phyloP scores from a whole-genome alignment of 2,329 filamentous ascomycete species.

The Nemania sp. region DNA sequence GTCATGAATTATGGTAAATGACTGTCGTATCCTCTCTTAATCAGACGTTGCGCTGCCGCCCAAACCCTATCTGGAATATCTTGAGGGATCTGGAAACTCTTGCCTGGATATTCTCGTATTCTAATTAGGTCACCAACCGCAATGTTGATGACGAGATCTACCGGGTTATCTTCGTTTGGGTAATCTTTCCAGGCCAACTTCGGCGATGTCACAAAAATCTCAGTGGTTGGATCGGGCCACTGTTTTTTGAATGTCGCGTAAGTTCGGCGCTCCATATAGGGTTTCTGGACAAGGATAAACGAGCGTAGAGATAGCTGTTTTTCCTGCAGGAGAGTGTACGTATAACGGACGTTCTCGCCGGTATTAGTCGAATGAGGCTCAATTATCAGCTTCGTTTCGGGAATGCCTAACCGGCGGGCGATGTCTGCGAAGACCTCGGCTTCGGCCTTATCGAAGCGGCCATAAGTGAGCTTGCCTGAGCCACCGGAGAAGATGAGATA shows the following conservation, averaged over 20 bases:
- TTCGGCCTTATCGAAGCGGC: slow-evolving; percentile 56
- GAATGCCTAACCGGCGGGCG: slow-evolving; percentile 56
- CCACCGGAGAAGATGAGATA: slow-evolving; percentile 60
- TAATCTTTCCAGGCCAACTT: slow-evolving; percentile 56
- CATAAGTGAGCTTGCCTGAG: slow-evolving; percentile 56
- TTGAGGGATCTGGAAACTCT: slow-evolving; percentile 59
- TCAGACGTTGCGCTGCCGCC: slow-evolving; percentile 56
- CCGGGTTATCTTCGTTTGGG: slow-evolving; percentile 56
- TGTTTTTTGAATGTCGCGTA: slow-evolving; percentile 61
- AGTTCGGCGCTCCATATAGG: slow-evolving; percentile 62
- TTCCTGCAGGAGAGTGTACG: slow-evolving; percentile 52
- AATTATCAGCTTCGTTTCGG: slow-evolving; percentile 54
- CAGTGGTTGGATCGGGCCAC: slow-evolving; percentile 55
- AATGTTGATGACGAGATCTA: slow-evolving; percentile 57
- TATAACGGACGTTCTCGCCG: slow-evolving; percentile 62
- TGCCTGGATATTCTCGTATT: slow-evolving; percentile 57
- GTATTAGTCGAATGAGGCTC: slow-evolving; percentile 59
- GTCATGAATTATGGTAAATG: slow-evolving; percentile 53
- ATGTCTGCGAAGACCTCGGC: slow-evolving; percentile 58
- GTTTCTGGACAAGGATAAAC: slow-evolving; percentile 61
- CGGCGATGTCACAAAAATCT: slow-evolving; percentile 58
- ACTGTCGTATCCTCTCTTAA: slow-evolving; percentile 54
- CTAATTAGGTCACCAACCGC: slow-evolving; percentile 60
- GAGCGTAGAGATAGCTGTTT: slow-evolving; percentile 46
- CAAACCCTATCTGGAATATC: slow-evolving; percentile 57